Conservation (phyloP, 306 rosid species). For the Pueraria montana region DNA sequence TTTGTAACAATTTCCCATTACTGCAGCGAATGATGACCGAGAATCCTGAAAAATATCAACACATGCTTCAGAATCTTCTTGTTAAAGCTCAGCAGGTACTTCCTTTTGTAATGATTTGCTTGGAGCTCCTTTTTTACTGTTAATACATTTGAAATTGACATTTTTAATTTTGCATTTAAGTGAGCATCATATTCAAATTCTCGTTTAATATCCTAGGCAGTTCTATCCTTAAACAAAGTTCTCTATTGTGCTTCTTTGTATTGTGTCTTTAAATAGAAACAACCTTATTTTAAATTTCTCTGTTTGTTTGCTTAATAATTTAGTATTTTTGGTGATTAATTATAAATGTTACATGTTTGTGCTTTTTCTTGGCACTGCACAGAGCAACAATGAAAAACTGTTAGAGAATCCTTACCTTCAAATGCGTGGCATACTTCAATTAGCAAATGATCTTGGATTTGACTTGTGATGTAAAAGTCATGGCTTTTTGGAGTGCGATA, state of each 20-base stretch:
- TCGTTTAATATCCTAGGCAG: constrained; percentile 19
- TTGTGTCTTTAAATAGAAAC: constrained; percentile 6
- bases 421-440: constrained; percentile 93
- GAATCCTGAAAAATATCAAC: constrained; percentile 86
- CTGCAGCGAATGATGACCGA: constrained; percentile 90
- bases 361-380: constrained; percentile 41
- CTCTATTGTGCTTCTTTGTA: constrained; percentile 21
- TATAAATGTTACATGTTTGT: constrained; percentile 45
- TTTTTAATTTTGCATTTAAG: not conserved
- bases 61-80: constrained; percentile 88
- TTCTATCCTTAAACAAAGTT: constrained; percentile 23
- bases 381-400: constrained; percentile 95
- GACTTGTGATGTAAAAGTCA: constrained; percentile 61
- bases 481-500: constrained; percentile 47
- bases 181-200: constrained; percentile 11
- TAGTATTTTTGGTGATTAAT: constrained; percentile 7
- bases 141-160: constrained; percentile 10
- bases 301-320: constrained; percentile 34
- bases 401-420: constrained; percentile 98
- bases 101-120: constrained; percentile 33
- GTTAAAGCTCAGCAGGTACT: constrained; percentile 93
- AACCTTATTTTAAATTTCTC: constrained; percentile 7
- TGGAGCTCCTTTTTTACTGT: constrained; percentile 19
- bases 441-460: constrained; percentile 84
- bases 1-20: constrained; percentile 33